Evolutionary conservation across 148 eudicot species (phyloP), one percentile per base, ranked within the genome.

Genomic region (Amaranthus hypochondriacus): DNA sequence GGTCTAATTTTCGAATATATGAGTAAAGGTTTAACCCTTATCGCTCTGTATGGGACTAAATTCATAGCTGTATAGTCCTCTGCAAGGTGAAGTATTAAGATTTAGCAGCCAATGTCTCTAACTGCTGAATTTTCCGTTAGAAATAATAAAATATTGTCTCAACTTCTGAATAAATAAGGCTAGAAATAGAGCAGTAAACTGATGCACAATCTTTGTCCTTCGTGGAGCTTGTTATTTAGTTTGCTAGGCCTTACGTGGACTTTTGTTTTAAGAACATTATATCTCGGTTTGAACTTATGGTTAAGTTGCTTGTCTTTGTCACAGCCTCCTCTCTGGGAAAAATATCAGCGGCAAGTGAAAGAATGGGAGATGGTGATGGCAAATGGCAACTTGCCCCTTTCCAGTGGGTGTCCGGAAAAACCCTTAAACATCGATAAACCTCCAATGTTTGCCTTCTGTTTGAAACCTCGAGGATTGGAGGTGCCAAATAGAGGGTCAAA

Each of bases 311-410:
- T 80, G 65, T 83, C 68, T 57, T 69, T 81, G 61, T 42, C 74
- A 61, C 90, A 95, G 99, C 94, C 97, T 67, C 97, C 97, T 51
- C 84, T 86, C n/a, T 95, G 99, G 97, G 89, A 90, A 72, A 84
- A 80, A 73, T 95, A 95, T 76, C 89, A 89, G 80, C 89, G 84
- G 72, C 92, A 83, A 84, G 71, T 90, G 71, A 92, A 86, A 73
- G 89, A 92, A 76, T 92, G 97, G 97, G 96, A 95, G 78, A 85
- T 77, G 49, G 76, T 78, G 53, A 79, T 81, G 79, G 73, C 82
- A 67, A 85, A 81, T 76, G 66, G 80, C 69, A 84, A 77, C 58
- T 18, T 62, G 63, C 73, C 73, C 48, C 55, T 67, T 74, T 80
- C 86, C 69, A 76, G 62, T 75, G 94, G 86, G 60, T 68, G 78